Evolutionary conservation across 139 green algal species (phyloP), one percentile per base, ranked within the genome.

Genomic region (Chlamydomonas applanata): DNA sequence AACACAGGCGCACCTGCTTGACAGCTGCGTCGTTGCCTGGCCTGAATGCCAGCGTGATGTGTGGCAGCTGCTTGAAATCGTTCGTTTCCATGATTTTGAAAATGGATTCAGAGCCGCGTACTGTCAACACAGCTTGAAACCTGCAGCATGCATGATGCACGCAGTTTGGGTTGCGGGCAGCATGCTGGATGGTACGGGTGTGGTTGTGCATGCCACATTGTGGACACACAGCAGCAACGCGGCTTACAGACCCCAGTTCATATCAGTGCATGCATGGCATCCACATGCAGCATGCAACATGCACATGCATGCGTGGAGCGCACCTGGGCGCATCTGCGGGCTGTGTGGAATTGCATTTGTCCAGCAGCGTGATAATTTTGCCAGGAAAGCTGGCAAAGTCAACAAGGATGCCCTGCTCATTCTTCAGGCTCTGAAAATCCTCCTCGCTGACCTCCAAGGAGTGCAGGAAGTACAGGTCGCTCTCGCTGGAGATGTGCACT

Each of bases 21-120:
- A 97, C 80, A 2, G 88, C 80, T 30, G 85, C 72, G 54, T 98
- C 92, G 45, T 88, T 91, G 45, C 91, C 94, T 0, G 89, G 87
- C 2, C 87, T 75, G 77, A 98, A 96, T 0, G 80, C 74, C 36
- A 98, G 83, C 0, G 85, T 90, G 19, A 98, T 93, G 78, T 98
- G 94, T 1, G 91, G 83, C 66, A 98, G 79, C 76, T 86, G 90
- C 73, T 97, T 98, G 84, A 98, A 98, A 56, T 96, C 91, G 72
- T 98, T 98, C 25, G 90, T 97, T 78, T 98, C 93, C 24, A 98
- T 76, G 9, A 98, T 88, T 24, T 85, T 83, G 57, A 98, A 85
- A 0, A 85, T 24, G 2, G 87, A 92, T 29, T 93, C 85, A 1
- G n/a, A 69, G 13, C 71, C 74, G 5, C 74, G 75, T 7, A 75